Evolutionary conservation across 2,329 filamentous ascomycete species (phyloP).

Genomic region (Periglandula ipomoeae): DNA sequence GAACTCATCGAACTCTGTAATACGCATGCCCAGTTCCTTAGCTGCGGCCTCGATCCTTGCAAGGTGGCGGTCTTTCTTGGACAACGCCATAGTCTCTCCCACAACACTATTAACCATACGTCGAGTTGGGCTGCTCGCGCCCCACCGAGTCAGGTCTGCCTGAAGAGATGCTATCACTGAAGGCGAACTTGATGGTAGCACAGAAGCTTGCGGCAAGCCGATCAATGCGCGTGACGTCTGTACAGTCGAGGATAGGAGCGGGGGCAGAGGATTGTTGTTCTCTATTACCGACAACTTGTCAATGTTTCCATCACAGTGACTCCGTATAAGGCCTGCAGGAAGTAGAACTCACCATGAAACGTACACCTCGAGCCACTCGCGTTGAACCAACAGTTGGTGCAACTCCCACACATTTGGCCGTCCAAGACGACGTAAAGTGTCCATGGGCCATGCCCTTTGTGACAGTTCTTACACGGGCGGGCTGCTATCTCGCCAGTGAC

Average conservation of each 20-base stretch:
- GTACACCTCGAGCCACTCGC: constrained; percentile 50
- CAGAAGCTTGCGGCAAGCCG: constrained; percentile 14
- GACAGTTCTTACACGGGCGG: constrained; percentile 49
- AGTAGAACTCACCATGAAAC: constrained; percentile 42
- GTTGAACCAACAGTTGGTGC: constrained; percentile 56
- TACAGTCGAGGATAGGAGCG: constrained; percentile 10
- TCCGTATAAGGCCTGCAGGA: not conserved
- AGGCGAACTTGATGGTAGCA: constrained; percentile 1
- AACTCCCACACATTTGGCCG: constrained; percentile 52
- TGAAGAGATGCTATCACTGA: constrained; percentile 2
- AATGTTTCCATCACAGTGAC: not conserved
- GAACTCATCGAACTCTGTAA: constrained; percentile 42
- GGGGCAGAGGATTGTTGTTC: constrained; percentile 32
- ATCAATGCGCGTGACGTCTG: constrained; percentile 2
- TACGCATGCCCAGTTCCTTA: constrained; percentile 43
- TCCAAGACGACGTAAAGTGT: constrained; percentile 48
- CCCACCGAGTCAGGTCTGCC: constrained; percentile 27
- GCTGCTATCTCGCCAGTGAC: constrained; percentile 40
- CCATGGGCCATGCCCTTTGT: constrained; percentile 52
- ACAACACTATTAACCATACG: constrained; percentile 30
- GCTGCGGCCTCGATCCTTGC: constrained; percentile 45
- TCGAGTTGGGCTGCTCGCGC: constrained; percentile 13
- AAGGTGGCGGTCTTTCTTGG: constrained; percentile 35
- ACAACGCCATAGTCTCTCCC: constrained; percentile 32
- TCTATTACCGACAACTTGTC: constrained; percentile 20